Conservation (phyloP, 495 filamentous ascomycete species). For the Copromyces sp. region DNA sequence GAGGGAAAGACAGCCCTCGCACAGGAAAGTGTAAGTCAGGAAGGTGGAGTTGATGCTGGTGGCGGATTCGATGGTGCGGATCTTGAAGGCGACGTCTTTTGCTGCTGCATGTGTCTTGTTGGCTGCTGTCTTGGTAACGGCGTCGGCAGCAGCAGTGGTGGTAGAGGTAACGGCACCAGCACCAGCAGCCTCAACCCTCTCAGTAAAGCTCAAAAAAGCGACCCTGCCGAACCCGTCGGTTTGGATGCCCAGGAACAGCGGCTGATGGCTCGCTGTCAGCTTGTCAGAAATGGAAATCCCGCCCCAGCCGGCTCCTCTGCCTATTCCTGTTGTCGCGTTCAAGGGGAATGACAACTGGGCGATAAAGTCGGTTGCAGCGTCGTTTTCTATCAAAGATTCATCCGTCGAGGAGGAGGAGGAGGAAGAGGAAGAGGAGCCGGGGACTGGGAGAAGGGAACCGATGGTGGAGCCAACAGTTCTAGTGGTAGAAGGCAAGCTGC, state of each 20-base stretch:
- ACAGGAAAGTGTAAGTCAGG: slow-evolving; percentile 16
- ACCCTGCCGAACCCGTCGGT: slow-evolving; percentile 10
- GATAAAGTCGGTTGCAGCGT: slow-evolving; percentile 10
- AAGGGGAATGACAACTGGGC: slow-evolving; percentile 18
- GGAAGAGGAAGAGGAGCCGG: too few species aligned
- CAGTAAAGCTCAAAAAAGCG: slow-evolving; percentile 7
- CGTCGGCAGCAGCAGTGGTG: not conserved
- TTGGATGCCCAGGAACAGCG: slow-evolving; percentile 12
- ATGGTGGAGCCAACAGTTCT: not conserved
- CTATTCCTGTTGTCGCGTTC: not conserved
- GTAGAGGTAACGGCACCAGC: not conserved
- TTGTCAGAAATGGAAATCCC: slow-evolving; percentile 3
- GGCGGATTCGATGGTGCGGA: slow-evolving; percentile 8
- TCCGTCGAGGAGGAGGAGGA: too few species aligned
- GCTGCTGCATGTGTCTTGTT: too few species aligned
- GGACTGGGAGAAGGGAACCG: too few species aligned
- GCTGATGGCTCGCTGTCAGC: slow-evolving; percentile 15
- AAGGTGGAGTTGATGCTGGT: slow-evolving; percentile 9
- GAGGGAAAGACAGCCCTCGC: slow-evolving; percentile 13
- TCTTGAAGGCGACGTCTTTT: not conserved
- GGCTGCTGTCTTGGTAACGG: too few species aligned
- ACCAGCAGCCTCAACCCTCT: not conserved
- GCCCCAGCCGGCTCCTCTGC: slow-evolving; percentile 17
- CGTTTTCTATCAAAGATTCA: too few species aligned
- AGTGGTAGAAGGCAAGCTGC: not conserved